Evolutionary conservation across 495 filamentous ascomycete species (phyloP).

Genomic region (Penicillium arizonense): DNA sequence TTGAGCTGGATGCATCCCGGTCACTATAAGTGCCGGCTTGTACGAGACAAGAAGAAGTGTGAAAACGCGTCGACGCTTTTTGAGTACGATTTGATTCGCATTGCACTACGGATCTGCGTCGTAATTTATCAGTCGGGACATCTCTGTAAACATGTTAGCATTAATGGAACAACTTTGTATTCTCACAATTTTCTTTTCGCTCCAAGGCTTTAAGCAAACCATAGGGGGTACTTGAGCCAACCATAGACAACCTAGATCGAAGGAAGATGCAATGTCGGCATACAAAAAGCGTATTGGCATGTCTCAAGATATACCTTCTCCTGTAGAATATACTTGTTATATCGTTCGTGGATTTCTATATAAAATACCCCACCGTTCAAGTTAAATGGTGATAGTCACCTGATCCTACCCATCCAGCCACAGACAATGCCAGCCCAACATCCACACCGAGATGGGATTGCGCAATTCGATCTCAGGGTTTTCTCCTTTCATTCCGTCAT

Average conservation of each 20-base stretch:
- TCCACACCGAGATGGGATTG: constrained; percentile 6
- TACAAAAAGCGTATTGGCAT: no score
- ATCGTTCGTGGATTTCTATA: no score
- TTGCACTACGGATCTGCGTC: constrained; percentile 38
- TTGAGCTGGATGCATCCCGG: constrained; percentile 55
- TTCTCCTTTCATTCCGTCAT: background rate
- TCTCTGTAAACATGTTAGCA: constrained; percentile 5
- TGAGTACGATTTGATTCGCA: constrained; percentile 53
- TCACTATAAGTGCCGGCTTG: constrained; percentile 21
- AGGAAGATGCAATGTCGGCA: no score
- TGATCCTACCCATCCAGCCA: background rate
- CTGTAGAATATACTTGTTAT: no score
- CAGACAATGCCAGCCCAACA: background rate
- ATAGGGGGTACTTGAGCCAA: no score
- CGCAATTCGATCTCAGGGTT: background rate
- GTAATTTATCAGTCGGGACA: constrained; percentile 57
- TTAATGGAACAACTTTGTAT: background rate
- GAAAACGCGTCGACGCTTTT: constrained; percentile 44
- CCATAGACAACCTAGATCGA: no score
- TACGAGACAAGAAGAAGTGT: constrained; percentile 52
- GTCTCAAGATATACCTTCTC: no score
- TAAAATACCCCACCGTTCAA: no score
- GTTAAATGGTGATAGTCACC: background rate
- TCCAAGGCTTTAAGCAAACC: no score
- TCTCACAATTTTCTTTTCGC: background rate